Conservation (phyloP, 192 early-diverging fungal genomes). For the Dissophora ornata region DNA sequence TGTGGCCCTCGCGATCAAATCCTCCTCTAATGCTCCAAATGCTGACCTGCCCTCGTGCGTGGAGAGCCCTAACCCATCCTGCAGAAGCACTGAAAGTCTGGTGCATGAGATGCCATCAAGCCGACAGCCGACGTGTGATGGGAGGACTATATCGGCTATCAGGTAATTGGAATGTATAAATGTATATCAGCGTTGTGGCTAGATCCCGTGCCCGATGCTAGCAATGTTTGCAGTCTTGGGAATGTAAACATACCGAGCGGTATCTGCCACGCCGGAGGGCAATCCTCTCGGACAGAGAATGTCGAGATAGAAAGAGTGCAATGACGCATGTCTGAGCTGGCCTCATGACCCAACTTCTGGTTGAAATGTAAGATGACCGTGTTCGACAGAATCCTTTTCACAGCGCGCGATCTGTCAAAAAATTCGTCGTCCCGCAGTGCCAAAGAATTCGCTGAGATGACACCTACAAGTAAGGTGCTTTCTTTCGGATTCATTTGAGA, state of each 20-base stretch:
- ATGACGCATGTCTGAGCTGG: neutral
- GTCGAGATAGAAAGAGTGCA: neutral
- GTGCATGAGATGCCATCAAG: neutral
- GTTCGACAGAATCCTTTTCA: neutral
- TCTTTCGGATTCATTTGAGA: neutral
- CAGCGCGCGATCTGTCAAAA: conserved; percentile 8
- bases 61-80: conserved; percentile 4
- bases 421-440: neutral
- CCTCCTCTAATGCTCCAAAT: conserved; percentile 27
- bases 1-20: neutral
- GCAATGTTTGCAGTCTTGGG: no score
- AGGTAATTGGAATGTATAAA: neutral
- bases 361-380: conserved; percentile 5
- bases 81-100: neutral
- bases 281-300: neutral
- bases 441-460: neutral
- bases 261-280: neutral
- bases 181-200: no score
- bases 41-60: neutral
- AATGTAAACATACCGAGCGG: no score
- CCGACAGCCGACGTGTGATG: conserved; percentile 1
- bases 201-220: no score
- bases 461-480: neutral
- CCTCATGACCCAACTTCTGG: neutral
- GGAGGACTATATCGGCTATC: conserved; percentile 4